Conservation (phyloP, 2,329 filamentous ascomycete genomes). For the Sporothrix brunneoviolacea region DNA sequence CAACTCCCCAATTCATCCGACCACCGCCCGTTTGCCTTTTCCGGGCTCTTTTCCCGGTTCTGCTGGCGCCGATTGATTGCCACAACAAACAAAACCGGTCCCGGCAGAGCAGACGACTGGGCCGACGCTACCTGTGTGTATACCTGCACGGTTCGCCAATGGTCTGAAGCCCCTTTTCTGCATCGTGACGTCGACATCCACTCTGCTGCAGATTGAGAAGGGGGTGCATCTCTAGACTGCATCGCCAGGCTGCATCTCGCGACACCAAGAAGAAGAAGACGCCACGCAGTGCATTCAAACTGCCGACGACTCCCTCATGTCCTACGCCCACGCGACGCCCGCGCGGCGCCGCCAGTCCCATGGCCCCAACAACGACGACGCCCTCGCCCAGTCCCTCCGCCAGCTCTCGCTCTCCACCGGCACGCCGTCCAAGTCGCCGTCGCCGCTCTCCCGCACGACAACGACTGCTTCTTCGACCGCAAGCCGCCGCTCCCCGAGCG, state of each 20-base stretch:
- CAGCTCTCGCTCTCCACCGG: slow-evolving; percentile 19
- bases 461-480: no score
- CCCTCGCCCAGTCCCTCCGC: slow-evolving; percentile 19
- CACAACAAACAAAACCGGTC: slow-evolving; percentile 4
- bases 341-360: slow-evolving; percentile 10
- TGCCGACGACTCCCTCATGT: no score
- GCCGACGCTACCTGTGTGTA: no score
- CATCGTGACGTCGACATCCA: slow-evolving; percentile 10
- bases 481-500: slow-evolving; percentile 34
- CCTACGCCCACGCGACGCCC: slow-evolving; percentile 7
- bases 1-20: no score
- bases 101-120: neutral
- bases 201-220: slow-evolving; percentile 4
- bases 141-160: neutral
- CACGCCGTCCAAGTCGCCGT: slow-evolving; percentile 15
- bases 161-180: neutral
- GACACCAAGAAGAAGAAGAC: no score
- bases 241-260: no score
- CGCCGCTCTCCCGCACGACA: slow-evolving; percentile 9
- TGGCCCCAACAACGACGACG: slow-evolving; percentile 9
- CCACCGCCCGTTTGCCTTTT: no score
- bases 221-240: no score
- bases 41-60: no score
- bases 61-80: no score
- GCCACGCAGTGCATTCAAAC: no score